Percentiles rank a stretch among this genome's conserved stretches.
Conservation (phyloP, 2,329 filamentous ascomycete genomes). For the Diaporthe ilicicola region DNA sequence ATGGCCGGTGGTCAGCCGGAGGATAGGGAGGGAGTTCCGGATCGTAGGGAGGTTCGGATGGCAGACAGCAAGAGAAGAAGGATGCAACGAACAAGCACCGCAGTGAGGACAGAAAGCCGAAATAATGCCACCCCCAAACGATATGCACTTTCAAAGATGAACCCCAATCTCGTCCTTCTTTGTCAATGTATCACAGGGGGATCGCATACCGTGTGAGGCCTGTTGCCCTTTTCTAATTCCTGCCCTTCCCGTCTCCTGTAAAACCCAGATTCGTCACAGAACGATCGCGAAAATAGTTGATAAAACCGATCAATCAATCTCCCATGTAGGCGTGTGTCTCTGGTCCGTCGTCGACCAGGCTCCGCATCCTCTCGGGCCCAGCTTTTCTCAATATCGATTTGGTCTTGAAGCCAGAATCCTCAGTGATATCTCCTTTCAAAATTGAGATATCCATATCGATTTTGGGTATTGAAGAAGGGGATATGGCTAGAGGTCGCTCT, state of each 20-base stretch:
- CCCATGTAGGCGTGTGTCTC: background rate
- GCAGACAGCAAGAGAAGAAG: background rate
- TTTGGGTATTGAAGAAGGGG: background rate
- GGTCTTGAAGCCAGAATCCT: background rate
- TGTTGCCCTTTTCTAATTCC: background rate
- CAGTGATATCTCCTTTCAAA: background rate
- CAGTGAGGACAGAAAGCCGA: background rate
- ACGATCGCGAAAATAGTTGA: background rate
- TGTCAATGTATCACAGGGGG: background rate
- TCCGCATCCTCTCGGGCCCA: background rate
- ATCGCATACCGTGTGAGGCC: background rate
- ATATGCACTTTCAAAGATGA: background rate
- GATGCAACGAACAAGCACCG: background rate
- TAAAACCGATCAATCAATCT: background rate
- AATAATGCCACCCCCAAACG: background rate
- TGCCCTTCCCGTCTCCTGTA: background rate
- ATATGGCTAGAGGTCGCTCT: background rate
- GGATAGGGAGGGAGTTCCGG: too few species aligned
- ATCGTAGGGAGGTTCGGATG: background rate
- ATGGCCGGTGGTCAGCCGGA: background rate
- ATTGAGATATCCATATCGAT: background rate
- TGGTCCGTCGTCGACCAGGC: background rate
- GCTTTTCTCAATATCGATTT: background rate
- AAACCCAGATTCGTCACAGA: background rate
- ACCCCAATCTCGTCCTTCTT: background rate